These are phyloP conservation scores for Ogataea nitratoaversa DNA, from an alignment of 805 yeast species.

Conservation along the genomic window DNA sequence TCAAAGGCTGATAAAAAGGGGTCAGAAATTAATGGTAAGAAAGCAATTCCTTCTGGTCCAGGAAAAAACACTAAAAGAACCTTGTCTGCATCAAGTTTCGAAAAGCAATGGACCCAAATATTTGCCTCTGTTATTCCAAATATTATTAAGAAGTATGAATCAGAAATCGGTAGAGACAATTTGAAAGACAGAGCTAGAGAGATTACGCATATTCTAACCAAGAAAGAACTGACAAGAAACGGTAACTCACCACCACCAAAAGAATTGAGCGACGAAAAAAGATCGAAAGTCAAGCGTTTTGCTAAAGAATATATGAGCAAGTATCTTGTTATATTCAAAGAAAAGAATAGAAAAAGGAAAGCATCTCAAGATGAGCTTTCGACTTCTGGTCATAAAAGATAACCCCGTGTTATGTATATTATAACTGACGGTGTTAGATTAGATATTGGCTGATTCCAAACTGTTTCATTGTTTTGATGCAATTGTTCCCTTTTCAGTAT, in stretches of 20 bases:
- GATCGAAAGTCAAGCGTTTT: conserved; percentile 65
- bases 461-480: no score
- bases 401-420: neutral
- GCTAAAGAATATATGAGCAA: conserved; percentile 64
- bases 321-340: conserved; percentile 45
- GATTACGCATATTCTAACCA: conserved; percentile 59
- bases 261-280: conserved; percentile 60
- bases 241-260: conserved; percentile 41
- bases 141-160: conserved; percentile 59
- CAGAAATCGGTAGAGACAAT: conserved; percentile 65
- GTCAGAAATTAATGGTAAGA: conserved; percentile 11
- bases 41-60: conserved; percentile 3
- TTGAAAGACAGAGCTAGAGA: conserved; percentile 78
- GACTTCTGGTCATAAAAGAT: neutral
- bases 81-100: conserved; percentile 1
- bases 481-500: no score
- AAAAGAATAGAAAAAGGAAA: conserved; percentile 30
- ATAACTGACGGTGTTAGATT: no score
- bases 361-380: neutral
- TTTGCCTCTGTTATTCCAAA: conserved; percentile 82
- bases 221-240: conserved; percentile 60
- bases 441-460: no score
- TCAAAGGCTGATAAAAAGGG: conserved; percentile 1
- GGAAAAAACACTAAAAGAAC: neutral
- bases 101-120: conserved; percentile 37